Evolutionary conservation across 805 yeast species (phyloP).

Genomic region (Metschnikowia proteae): DNA sequence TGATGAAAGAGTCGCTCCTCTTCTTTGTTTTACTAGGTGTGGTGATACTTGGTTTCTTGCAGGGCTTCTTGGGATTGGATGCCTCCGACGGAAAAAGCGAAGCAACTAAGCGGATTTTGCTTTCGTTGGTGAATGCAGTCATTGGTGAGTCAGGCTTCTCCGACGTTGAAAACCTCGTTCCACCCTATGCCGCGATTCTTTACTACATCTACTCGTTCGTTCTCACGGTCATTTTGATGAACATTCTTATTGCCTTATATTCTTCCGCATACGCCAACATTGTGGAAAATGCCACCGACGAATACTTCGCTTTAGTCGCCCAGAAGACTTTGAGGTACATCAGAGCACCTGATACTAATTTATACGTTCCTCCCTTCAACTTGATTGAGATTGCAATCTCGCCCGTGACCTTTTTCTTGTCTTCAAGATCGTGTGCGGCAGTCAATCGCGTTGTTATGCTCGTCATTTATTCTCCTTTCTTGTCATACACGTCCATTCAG

Average conservation of each 20-base stretch:
- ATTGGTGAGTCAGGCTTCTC: slow-evolving; percentile 72
- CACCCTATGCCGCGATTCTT: slow-evolving; percentile 79
- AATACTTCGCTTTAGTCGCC: slow-evolving; percentile 79
- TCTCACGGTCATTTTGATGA: slow-evolving; percentile 70
- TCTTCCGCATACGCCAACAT: slow-evolving; percentile 80
- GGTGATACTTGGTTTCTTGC: slow-evolving; percentile 75
- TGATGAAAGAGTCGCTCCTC: slow-evolving; percentile 83
- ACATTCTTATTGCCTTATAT: slow-evolving; percentile 79
- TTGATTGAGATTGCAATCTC: slow-evolving; percentile 52
- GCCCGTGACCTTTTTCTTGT: slow-evolving; percentile 33
- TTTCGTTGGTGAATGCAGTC: slow-evolving; percentile 66
- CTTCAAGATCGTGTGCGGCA: slow-evolving; percentile 29
- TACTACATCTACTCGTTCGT: slow-evolving; percentile 76
- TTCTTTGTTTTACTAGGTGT: slow-evolving; percentile 72
- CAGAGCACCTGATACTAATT: slow-evolving; percentile 83
- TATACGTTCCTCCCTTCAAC: slow-evolving; percentile 83
- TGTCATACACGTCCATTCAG: slow-evolving; percentile 54
- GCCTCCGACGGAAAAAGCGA: slow-evolving; percentile 83
- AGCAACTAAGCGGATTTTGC: slow-evolving; percentile 60
- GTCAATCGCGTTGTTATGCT: slow-evolving; percentile 59
- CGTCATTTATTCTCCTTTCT: slow-evolving; percentile 63
- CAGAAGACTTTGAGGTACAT: slow-evolving; percentile 79
- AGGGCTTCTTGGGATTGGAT: slow-evolving; percentile 83
- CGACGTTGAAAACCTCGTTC: slow-evolving; percentile 67
- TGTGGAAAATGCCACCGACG: slow-evolving; percentile 78